Evolutionary conservation across 371 early-diverging fungal genomes (phyloP).

Genomic region (Capillidium rhysosporum): DNA sequence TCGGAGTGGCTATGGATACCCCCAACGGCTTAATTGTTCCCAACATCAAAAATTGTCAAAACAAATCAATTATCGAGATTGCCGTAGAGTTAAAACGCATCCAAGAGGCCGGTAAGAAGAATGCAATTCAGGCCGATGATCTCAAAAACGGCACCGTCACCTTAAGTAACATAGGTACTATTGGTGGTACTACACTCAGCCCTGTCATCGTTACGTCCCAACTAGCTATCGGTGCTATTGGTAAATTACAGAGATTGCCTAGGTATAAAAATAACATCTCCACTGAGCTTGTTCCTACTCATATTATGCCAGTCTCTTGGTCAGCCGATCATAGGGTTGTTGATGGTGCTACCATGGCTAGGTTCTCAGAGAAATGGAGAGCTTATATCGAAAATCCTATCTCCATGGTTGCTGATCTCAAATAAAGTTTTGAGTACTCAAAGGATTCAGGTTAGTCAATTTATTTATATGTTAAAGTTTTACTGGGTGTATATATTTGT

Average conservation of each 20-base stretch:
- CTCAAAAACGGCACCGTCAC: conserved; percentile 76
- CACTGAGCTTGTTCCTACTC: conserved; percentile 45
- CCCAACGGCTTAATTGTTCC: conserved; percentile 86
- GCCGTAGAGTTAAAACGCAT: conserved; percentile 68
- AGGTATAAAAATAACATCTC: conserved; percentile 40
- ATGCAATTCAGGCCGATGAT: conserved; percentile 41
- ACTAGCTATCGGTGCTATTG: conserved; percentile 85
- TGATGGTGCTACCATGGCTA: conserved; percentile 91
- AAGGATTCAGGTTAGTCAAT: no score
- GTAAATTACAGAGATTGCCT: conserved; percentile 64
- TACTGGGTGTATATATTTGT: no score
- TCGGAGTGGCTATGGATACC: conserved; percentile 95
- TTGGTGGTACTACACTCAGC: conserved; percentile 79
- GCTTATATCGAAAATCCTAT: conserved; percentile 61
- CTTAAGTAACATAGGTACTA: conserved; percentile 83
- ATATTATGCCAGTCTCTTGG: conserved; percentile 68
- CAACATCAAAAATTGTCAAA: conserved; percentile 78
- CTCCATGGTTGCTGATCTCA: conserved; percentile 30
- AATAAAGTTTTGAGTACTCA: no score
- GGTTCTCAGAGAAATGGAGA: conserved; percentile 78
- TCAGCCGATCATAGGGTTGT: conserved; percentile 94
- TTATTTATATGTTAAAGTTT: no score
- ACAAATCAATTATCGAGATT: conserved; percentile 76
- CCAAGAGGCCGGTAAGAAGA: conserved; percentile 40
- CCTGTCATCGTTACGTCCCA: conserved; percentile 79